phyloP scores from a whole-genome alignment of 306 rosid species.

The Begonia loranthoides region DNA sequence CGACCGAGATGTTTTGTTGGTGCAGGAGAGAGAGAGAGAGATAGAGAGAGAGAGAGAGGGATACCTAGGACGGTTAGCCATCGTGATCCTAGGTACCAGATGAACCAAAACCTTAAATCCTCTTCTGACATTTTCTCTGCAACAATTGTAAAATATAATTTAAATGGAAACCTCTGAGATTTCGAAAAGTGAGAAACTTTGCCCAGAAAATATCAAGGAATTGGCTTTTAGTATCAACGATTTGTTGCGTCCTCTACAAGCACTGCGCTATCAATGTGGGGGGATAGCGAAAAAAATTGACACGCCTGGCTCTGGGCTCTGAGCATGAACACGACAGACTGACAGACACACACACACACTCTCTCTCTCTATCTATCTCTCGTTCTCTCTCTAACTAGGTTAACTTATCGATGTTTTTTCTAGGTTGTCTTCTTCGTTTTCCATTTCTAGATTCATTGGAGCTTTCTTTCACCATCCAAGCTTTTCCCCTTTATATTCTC shows the following conservation, averaged over 20 bases:
- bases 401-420: not conserved
- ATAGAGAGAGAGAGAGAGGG: not conserved
- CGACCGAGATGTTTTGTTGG: not conserved
- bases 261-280: not conserved
- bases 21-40: not conserved
- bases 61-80: not conserved
- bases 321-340: not conserved
- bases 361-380: too few relatives aligned
- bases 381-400: not conserved
- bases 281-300: not conserved
- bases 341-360: too few relatives aligned
- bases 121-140: not conserved
- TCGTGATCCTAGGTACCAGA: conserved; percentile 6
- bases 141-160: not conserved
- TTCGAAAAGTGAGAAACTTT: too few relatives aligned
- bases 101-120: conserved; percentile 1
- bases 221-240: not conserved
- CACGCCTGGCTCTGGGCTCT: not conserved
- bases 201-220: not conserved
- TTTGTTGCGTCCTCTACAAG: conserved; percentile 8
- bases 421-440: not conserved
- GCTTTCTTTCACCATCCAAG: too few relatives aligned
- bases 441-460: not conserved
- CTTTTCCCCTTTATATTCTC: not conserved
- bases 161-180: not conserved